Conservation (phyloP, 495 filamentous ascomycete genomes). For the Aspergillus haitiensis region DNA sequence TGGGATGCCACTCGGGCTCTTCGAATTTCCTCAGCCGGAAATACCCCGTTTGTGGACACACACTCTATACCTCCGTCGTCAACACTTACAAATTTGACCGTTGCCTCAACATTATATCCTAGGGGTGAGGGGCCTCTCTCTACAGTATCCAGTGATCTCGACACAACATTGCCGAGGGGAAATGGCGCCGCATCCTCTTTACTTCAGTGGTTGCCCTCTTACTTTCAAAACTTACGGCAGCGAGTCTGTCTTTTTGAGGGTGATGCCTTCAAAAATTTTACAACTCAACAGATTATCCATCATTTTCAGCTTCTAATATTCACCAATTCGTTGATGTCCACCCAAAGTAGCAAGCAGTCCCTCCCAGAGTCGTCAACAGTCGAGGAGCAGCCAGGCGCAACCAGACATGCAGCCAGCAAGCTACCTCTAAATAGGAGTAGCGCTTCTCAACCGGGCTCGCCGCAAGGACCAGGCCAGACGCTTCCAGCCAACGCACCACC, state of each 20-base stretch:
- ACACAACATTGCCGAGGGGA: not conserved
- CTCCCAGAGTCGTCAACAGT: not conserved
- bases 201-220: slow-evolving; percentile 11
- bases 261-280: slow-evolving; percentile 17
- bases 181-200: not conserved
- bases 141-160: not conserved
- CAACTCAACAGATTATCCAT: slow-evolving; percentile 5
- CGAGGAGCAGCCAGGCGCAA: not conserved
- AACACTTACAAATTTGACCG: slow-evolving; percentile 22
- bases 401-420: not conserved
- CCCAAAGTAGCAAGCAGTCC: slow-evolving; percentile 1
- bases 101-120: slow-evolving; percentile 16
- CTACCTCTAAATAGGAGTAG: slow-evolving; percentile 10
- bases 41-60: slow-evolving; percentile 13
- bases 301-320: not conserved
- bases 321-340: not conserved
- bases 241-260: slow-evolving; percentile 34
- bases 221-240: slow-evolving; percentile 32
- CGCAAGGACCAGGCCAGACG: not conserved
- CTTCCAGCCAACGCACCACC: slow-evolving; percentile 4
- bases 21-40: slow-evolving; percentile 29
- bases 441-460: not conserved
- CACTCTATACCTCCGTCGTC: slow-evolving; percentile 15
- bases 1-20: slow-evolving; percentile 34
- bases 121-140: slow-evolving; percentile 11